Evolutionary conservation across 2,329 filamentous ascomycete genomes (phyloP).

Genomic region (Penicillium sp.): DNA sequence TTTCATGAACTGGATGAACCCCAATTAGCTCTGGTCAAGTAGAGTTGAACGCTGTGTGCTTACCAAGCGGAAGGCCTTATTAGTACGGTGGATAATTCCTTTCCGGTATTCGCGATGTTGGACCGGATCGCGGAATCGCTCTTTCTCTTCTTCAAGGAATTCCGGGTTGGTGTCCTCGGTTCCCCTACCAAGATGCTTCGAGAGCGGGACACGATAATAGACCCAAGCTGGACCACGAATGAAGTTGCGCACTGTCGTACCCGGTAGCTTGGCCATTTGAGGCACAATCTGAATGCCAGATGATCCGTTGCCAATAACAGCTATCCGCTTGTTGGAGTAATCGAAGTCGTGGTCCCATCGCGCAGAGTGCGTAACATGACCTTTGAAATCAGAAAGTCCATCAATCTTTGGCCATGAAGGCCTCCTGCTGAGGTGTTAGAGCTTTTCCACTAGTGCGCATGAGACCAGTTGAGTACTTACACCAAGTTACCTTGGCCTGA

Average conservation of each 20-base stretch:
- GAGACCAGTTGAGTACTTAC: constrained; percentile 12
- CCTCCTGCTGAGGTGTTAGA: background rate
- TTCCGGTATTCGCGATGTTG: background rate
- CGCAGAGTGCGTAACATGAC: constrained; percentile 22
- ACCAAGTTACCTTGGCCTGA: constrained; percentile 22
- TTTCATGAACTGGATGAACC: background rate
- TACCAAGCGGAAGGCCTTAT: background rate
- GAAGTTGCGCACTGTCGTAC: constrained; percentile 23
- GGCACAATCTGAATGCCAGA: constrained; percentile 32
- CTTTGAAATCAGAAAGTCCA: constrained; percentile 21
- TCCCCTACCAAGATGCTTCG: background rate
- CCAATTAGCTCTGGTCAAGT: background rate
- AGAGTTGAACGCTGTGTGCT: background rate
- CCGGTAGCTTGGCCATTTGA: constrained; percentile 13
- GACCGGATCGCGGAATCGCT: background rate
- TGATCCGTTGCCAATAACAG: constrained; percentile 26
- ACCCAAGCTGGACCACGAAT: constrained; percentile 26
- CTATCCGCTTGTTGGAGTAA: constrained; percentile 21
- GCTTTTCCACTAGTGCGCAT: background rate
- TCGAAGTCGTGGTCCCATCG: constrained; percentile 22
- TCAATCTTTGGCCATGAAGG: constrained; percentile 21
- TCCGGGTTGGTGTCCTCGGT: constrained; percentile 16
- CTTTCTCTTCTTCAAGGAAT: constrained; percentile 22
- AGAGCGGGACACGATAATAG: constrained; percentile 10
- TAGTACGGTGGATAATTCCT: constrained; percentile 1